Percentiles rank a stretch among this genome's conserved stretches.
phyloP scores from a whole-genome alignment of 2,329 filamentous ascomycete species.

The Didymella keratinophila region DNA sequence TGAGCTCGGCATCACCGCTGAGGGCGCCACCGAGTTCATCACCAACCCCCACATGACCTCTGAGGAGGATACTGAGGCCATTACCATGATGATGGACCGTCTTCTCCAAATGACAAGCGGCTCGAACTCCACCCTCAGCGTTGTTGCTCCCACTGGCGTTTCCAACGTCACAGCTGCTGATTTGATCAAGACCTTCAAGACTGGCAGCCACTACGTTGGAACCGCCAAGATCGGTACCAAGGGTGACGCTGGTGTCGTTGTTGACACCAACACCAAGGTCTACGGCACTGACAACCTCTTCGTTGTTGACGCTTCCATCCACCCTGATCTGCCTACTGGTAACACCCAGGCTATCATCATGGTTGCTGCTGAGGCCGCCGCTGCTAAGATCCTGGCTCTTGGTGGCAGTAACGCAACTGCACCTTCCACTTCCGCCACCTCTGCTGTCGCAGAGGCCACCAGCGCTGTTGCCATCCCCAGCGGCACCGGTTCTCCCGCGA shows the following conservation, averaged over 20 bases:
- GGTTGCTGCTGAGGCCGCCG: conserved; percentile 68
- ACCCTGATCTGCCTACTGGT: conserved; percentile 72
- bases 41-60: conserved; percentile 62
- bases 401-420: conserved; percentile 31
- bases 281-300: conserved; percentile 55
- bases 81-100: conserved; percentile 57
- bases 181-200: conserved; percentile 44
- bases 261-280: conserved; percentile 52
- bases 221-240: conserved; percentile 63
- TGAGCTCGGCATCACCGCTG: conserved; percentile 55
- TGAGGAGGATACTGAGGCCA: conserved; percentile 50
- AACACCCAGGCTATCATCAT: conserved; percentile 74
- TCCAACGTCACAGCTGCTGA: conserved; percentile 52
- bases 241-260: conserved; percentile 53
- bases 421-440: conserved; percentile 1
- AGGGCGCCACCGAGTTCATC: conserved; percentile 53
- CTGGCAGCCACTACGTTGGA: conserved; percentile 54
- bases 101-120: conserved; percentile 49
- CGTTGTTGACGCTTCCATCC: conserved; percentile 59
- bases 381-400: conserved; percentile 59
- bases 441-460: conserved; percentile 16
- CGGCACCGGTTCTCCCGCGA: conserved; percentile 5
- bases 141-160: conserved; percentile 48
- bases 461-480: conserved; percentile 10
- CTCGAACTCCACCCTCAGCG: conserved; percentile 39